These are phyloP conservation scores for Chondrus crispus DNA, from an alignment of 23 red algal genomes.

Conservation along the genomic window DNA sequence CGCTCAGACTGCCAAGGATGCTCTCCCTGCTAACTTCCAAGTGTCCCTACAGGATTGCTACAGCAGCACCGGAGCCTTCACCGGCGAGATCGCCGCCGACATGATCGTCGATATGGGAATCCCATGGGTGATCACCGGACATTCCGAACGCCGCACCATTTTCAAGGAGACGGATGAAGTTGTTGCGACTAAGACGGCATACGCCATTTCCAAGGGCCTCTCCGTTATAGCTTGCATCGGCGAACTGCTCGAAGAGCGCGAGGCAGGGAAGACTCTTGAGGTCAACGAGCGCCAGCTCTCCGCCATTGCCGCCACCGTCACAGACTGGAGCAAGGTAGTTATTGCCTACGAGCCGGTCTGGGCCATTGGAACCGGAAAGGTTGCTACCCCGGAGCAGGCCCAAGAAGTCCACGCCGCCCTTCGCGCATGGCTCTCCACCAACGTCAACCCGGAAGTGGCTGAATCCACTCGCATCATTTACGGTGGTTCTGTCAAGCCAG, in stretches of 20 bases:
- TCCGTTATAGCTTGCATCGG: slow-evolving; percentile 89
- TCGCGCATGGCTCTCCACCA: slow-evolving; percentile 67
- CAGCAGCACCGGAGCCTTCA: slow-evolving; percentile 75
- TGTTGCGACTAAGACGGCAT: slow-evolving; percentile 80
- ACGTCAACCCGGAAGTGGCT: slow-evolving; percentile 70
- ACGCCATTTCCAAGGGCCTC: slow-evolving; percentile 77
- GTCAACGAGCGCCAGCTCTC: slow-evolving; percentile 82
- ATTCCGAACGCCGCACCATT: slow-evolving; percentile 80
- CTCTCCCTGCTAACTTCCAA: slow-evolving; percentile 66
- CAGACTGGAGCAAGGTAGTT: slow-evolving; percentile 80
- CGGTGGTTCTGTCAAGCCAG: slow-evolving; percentile 76
- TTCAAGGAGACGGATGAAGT: slow-evolving; percentile 70
- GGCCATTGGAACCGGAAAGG: slow-evolving; percentile 97
- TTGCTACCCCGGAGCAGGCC: slow-evolving; percentile 91
- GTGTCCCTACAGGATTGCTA: slow-evolving; percentile 83
- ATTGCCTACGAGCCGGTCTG: slow-evolving; percentile 98
- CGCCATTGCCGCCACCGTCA: slow-evolving; percentile 62
- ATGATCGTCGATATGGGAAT: slow-evolving; percentile 77
- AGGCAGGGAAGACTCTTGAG: slow-evolving; percentile 62
- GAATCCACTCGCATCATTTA: slow-evolving; percentile 81
- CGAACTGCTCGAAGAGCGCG: slow-evolving; percentile 82
- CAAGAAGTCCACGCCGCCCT: slow-evolving; percentile 84
- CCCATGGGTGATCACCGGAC: slow-evolving; percentile 75
- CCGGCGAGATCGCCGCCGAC: slow-evolving; percentile 86
- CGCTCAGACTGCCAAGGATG: slow-evolving; percentile 39